phyloP scores from a whole-genome alignment of 441 rosid species.

The Erodium chrysanthum region DNA sequence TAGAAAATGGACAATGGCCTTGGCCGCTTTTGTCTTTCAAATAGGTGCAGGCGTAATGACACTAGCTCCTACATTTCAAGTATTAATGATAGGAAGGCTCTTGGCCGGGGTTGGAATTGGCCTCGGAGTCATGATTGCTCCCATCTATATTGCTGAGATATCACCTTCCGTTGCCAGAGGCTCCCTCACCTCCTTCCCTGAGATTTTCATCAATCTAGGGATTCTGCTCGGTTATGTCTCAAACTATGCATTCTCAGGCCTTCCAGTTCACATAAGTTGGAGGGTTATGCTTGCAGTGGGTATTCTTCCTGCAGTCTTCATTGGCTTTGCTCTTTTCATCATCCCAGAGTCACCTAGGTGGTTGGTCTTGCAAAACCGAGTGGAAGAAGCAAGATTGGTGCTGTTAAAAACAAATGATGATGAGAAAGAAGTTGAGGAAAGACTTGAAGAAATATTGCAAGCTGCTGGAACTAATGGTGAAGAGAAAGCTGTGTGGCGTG shows the following conservation, averaged over 20 bases:
- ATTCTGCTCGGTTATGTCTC: slow-evolving; percentile 39
- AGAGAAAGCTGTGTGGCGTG: slow-evolving; percentile 30
- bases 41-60: slow-evolving; percentile 5
- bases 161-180: slow-evolving; percentile 29
- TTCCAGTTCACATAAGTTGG: slow-evolving; percentile 29
- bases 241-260: slow-evolving; percentile 31
- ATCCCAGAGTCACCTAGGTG: slow-evolving; percentile 45
- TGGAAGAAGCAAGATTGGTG: slow-evolving; percentile 32
- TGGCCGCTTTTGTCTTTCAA: slow-evolving; percentile 17
- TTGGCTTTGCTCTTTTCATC: slow-evolving; percentile 28
- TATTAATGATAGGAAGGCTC: slow-evolving; percentile 19
- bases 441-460: slow-evolving; percentile 29
- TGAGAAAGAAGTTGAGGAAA: slow-evolving; percentile 29
- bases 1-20: slow-evolving; percentile 22
- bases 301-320: slow-evolving; percentile 30
- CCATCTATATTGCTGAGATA: slow-evolving; percentile 28
- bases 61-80: slow-evolving; percentile 12
- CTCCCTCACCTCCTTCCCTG: slow-evolving; percentile 39
- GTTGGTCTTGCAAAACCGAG: slow-evolving; percentile 29
- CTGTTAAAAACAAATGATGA: slow-evolving; percentile 24
- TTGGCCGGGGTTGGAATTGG: slow-evolving; percentile 17
- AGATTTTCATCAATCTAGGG: slow-evolving; percentile 33
- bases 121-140: slow-evolving; percentile 18
- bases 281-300: slow-evolving; percentile 38
- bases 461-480: slow-evolving; percentile 27